These are phyloP conservation scores for Amylocarpus encephaloides DNA, from an alignment of 2,329 filamentous ascomycete genomes.

Conservation along the genomic window DNA sequence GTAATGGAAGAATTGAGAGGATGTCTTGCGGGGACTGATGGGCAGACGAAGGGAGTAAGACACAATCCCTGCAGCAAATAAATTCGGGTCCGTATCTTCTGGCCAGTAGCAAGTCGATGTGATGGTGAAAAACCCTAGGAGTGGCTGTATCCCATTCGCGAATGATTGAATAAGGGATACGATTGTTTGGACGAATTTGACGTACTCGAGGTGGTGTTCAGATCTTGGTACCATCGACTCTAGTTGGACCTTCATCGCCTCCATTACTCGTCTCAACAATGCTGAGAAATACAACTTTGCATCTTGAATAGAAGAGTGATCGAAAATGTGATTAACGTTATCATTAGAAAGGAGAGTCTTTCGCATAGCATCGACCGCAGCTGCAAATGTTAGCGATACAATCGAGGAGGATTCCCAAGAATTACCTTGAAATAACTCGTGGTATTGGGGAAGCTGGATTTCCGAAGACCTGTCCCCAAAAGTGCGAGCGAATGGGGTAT, in stretches of 20 bases:
- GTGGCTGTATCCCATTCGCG: slow-evolving; percentile 21
- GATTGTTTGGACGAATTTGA: slow-evolving; percentile 21
- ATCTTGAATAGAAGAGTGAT: slow-evolving; percentile 7
- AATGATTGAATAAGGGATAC: slow-evolving; percentile 23
- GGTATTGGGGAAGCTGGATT: neutral
- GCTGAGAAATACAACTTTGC: slow-evolving; percentile 14
- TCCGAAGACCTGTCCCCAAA: neutral
- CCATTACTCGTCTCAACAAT: slow-evolving; percentile 23
- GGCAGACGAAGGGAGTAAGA: slow-evolving; percentile 24
- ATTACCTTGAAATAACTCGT: slow-evolving; percentile 6
- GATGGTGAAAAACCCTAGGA: slow-evolving; percentile 24
- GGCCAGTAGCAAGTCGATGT: slow-evolving; percentile 26
- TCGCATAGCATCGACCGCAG: slow-evolving; percentile 14
- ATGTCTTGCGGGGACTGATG: slow-evolving; percentile 15
- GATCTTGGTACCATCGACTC: slow-evolving; percentile 16
- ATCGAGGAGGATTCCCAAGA: neutral
- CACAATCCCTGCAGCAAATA: slow-evolving; percentile 25
- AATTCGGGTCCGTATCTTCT: slow-evolving; percentile 24
- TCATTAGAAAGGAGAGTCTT: slow-evolving; percentile 9
- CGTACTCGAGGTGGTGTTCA: slow-evolving; percentile 18
- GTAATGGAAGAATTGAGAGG: slow-evolving; percentile 26
- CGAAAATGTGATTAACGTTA: slow-evolving; percentile 12
- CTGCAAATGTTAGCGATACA: slow-evolving; percentile 1
- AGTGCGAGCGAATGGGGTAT: neutral
- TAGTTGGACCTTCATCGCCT: slow-evolving; percentile 23